Base-by-base conservation (phyloP, 805 yeast genomes). In the Yamadazyma laniorum region DNA sequence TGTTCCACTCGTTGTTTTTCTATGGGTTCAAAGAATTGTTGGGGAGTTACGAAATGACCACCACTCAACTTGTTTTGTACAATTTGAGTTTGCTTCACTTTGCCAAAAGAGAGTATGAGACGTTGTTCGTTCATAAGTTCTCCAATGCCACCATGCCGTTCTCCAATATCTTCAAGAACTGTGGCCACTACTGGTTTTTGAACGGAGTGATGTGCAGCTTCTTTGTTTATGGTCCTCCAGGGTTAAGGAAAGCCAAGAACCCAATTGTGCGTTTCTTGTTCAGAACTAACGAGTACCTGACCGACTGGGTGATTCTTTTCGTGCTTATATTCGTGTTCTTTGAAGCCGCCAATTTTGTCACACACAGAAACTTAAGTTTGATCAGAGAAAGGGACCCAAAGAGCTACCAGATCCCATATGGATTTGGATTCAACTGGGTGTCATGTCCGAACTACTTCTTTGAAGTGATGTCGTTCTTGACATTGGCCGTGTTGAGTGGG, bases 391-490 rank as follows among this genome's bases (percentile, higher is more conserved):
- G 66, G 29, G 66, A 77, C 35, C 48, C 59, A 7, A 66, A 62
- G 50, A 80, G 74, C 42, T 82, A 82, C 48, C 74, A 67, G 34
- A 82, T 85, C 50, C 95, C 98, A 16, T 71, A 72, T 44, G 96
- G 96, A 14, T 95, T 86, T 51, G 85, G 91, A 7, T 93, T 93
- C 57, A 72, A 77, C 43, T 62, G 71, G 41, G 85, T 90, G 25
- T 80, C 93, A n/a, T 85, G 88, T 61, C 99, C 99, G 49, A 93
- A 93, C 67, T 93, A 93, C 62, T 83, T 88, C 50, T 91, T 89
- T 59, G 99, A 93, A 70, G 66, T 77, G 30, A 63, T 83, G 49
- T 70, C 81, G 1, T 93, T 96, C 96, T 56, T 82, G 1, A 61
- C 74, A 18, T 79, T 82, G 53, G 77, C 91, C 15, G 42, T 88